Conservation (phyloP, 495 filamentous ascomycete species). For the Penicillium manginii region DNA sequence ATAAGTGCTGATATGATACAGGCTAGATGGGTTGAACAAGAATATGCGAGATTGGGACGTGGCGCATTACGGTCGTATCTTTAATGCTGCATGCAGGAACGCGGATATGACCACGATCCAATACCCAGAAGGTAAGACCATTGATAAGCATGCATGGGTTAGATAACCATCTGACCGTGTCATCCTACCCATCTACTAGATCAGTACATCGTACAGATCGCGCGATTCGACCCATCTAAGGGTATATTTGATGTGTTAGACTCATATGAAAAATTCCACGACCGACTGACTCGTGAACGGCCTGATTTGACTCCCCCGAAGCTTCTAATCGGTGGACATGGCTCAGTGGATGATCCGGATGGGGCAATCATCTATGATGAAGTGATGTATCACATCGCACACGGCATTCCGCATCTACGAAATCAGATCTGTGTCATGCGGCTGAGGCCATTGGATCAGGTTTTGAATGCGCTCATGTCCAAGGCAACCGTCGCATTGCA, state of each 20-base stretch:
- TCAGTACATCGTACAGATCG: constrained; percentile 80
- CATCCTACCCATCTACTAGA: constrained; percentile 40
- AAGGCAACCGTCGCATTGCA: constrained; percentile 76
- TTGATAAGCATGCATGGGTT: not conserved
- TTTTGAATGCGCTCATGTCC: constrained; percentile 79
- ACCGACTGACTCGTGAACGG: constrained; percentile 51
- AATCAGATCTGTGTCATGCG: constrained; percentile 74
- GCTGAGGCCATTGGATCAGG: constrained; percentile 76
- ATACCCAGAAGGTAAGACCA: constrained; percentile 61
- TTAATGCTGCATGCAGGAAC: constrained; percentile 65
- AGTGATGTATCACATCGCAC: constrained; percentile 67
- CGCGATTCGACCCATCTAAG: constrained; percentile 87
- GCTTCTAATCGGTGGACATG: constrained; percentile 77
- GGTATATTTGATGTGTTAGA: constrained; percentile 81
- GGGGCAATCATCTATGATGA: constrained; percentile 73
- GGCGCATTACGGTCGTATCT: constrained; percentile 75
- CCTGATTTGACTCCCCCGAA: constrained; percentile 63
- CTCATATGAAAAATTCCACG: constrained; percentile 75
- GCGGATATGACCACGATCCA: constrained; percentile 61
- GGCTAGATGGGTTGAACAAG: constrained; percentile 89
- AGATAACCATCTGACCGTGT: constrained; percentile 39
- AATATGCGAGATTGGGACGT: constrained; percentile 71
- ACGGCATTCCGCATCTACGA: constrained; percentile 51
- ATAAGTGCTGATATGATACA: constrained; percentile 30
- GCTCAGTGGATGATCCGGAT: constrained; percentile 86